phyloP scores from a whole-genome alignment of 2,329 filamentous ascomycete genomes.

The Ascochyta koolunga region DNA sequence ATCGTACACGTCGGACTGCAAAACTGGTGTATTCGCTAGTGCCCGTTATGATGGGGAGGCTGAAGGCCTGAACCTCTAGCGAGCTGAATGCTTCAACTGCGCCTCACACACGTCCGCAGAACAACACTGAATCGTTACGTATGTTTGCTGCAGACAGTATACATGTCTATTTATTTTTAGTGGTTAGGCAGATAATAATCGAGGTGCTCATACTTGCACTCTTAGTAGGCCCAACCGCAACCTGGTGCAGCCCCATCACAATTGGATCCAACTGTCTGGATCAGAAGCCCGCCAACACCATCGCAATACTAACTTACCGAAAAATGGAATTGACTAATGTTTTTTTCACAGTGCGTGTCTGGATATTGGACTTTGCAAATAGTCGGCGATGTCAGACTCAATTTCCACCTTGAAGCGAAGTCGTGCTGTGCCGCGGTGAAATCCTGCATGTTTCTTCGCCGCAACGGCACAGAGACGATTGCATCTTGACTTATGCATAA shows the following conservation, averaged over 20 bases:
- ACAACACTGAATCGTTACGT: neutral
- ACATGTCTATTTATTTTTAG: neutral
- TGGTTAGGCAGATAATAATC: neutral
- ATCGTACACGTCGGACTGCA: neutral
- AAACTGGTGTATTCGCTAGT: conserved; percentile 14
- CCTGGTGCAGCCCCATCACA: neutral
- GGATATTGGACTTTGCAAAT: neutral
- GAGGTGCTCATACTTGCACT: neutral
- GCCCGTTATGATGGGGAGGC: neutral
- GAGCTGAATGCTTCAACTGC: conserved; percentile 5
- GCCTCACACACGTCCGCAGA: conserved; percentile 1
- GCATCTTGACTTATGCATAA: neutral
- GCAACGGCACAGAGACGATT: conserved; percentile 1
- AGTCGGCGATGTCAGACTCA: neutral
- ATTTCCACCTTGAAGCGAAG: neutral
- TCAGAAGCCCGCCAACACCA: neutral
- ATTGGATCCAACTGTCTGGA: neutral
- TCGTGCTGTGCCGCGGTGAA: conserved; percentile 3
- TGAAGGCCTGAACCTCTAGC: conserved; percentile 7
- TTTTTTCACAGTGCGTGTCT: neutral
- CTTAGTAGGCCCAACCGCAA: neutral
- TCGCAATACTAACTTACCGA: neutral
- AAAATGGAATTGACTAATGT: no score
- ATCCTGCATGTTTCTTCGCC: conserved; percentile 4
- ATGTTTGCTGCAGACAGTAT: neutral